A percentile compares a stretch with the other conserved stretches of the same genome.
Conservation (phyloP, 2,329 filamentous ascomycete genomes). For the Fusarium caatingaense region DNA sequence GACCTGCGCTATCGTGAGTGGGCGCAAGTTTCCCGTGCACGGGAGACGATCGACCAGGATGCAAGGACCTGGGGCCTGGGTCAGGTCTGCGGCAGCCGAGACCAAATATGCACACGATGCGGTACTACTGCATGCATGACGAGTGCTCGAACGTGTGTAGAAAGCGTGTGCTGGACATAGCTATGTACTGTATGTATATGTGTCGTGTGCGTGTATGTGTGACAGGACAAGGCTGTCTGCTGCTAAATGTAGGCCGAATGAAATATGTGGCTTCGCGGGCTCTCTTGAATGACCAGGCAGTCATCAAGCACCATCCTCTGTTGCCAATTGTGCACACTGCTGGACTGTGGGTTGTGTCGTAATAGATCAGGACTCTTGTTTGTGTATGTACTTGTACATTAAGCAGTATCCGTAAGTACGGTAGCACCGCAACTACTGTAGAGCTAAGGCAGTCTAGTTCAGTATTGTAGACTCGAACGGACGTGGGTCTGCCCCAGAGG, state of each 20-base stretch:
- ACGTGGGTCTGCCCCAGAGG: slow-evolving; percentile 37
- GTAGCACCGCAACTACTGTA: slow-evolving; percentile 22
- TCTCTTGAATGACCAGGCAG: slow-evolving; percentile 3
- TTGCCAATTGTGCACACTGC: neutral
- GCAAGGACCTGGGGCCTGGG: slow-evolving; percentile 24
- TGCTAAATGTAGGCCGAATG: slow-evolving; percentile 12
- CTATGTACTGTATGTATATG: slow-evolving; percentile 3
- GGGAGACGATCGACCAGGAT: slow-evolving; percentile 34
- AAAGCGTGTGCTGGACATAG: neutral
- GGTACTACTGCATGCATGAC: slow-evolving; percentile 33
- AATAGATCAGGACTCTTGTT: slow-evolving; percentile 4
- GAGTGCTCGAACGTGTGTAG: slow-evolving; percentile 7
- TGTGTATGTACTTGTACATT: slow-evolving; percentile 2
- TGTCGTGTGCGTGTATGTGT: slow-evolving; percentile 1
- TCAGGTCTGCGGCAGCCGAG: slow-evolving; percentile 34
- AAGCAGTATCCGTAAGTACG: neutral
- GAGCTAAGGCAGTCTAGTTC: neutral
- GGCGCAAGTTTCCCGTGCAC: slow-evolving; percentile 26
- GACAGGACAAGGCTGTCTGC: slow-evolving; percentile 13
- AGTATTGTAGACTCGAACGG: slow-evolving; percentile 2
- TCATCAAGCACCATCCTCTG: neutral
- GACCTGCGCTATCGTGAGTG: slow-evolving; percentile 12
- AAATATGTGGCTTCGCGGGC: slow-evolving; percentile 15
- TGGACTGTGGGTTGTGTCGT: neutral
- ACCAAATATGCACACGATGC: slow-evolving; percentile 11